Evolutionary conservation across 257 asterid species (phyloP).

Genomic region (Rubia yunnanensis): DNA sequence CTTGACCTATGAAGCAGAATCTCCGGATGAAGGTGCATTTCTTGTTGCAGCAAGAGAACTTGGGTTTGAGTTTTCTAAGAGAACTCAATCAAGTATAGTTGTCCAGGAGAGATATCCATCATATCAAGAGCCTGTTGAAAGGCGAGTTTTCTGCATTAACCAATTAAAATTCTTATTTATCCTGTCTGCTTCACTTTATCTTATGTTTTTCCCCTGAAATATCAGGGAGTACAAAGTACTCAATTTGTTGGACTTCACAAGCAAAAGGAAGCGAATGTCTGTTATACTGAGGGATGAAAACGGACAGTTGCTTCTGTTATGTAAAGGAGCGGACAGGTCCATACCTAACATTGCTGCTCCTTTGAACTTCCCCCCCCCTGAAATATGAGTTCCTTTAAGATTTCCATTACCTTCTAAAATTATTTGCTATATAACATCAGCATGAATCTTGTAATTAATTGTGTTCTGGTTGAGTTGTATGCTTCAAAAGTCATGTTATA

Average conservation of each 20-base stretch:
- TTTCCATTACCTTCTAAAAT: neutral
- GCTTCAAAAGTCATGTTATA: conserved; percentile 4
- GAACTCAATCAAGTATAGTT: conserved; percentile 67
- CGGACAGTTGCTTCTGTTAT: conserved; percentile 69
- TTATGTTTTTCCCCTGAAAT: conserved; percentile 10
- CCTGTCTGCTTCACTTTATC: conserved; percentile 1
- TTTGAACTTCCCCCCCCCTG: neutral
- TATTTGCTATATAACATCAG: neutral
- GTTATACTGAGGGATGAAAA: conserved; percentile 65
- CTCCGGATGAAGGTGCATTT: conserved; percentile 92
- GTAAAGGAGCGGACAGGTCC: conserved; percentile 98
- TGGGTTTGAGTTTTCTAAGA: conserved; percentile 81
- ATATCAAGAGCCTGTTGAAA: conserved; percentile 55
- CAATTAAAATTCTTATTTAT: neutral
- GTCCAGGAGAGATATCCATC: conserved; percentile 73
- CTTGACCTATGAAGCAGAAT: conserved; percentile 76
- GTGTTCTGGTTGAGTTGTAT: neutral
- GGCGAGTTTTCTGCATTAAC: conserved; percentile 29
- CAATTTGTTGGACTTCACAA: conserved; percentile 81
- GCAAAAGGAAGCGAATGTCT: conserved; percentile 98
- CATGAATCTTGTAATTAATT: neutral
- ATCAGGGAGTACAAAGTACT: conserved; percentile 89
- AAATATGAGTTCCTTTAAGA: neutral
- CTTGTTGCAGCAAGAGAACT: conserved; percentile 94
- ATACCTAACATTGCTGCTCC: conserved; percentile 11